Percentiles rank a stretch among this genome's conserved stretches.
phyloP scores from a whole-genome alignment of 2,329 filamentous ascomycete species.

The Didymosphaeria variabile region DNA sequence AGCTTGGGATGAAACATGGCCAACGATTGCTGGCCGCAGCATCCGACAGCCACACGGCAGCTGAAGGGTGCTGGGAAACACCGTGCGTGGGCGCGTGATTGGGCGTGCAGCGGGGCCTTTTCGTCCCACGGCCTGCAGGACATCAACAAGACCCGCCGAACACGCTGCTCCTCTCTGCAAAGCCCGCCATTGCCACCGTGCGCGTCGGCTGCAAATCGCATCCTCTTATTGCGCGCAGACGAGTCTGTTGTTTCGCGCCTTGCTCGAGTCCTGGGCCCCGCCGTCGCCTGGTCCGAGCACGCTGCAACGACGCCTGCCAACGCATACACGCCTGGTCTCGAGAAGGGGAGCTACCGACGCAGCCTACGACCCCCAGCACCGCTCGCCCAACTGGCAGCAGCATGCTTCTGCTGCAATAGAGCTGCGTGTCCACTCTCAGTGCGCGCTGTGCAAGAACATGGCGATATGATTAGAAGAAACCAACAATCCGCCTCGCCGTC shows the following conservation, averaged over 20 bases:
- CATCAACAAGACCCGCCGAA: slow-evolving; percentile 13
- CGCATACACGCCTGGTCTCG: slow-evolving; percentile 22
- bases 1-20: slow-evolving; percentile 20
- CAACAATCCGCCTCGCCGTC: slow-evolving; percentile 63
- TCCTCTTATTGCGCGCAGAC: slow-evolving; percentile 9
- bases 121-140: slow-evolving; percentile 9
- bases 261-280: slow-evolving; percentile 6
- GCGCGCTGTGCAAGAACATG: slow-evolving; percentile 25
- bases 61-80: background rate
- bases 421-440: slow-evolving; percentile 15
- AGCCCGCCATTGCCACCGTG: slow-evolving; percentile 8
- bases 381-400: slow-evolving; percentile 11
- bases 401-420: slow-evolving; percentile 32
- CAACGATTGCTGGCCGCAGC: slow-evolving; percentile 16
- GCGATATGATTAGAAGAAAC: slow-evolving; percentile 48
- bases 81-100: slow-evolving; percentile 25
- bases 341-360: slow-evolving; percentile 3
- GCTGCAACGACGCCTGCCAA: slow-evolving; percentile 28
- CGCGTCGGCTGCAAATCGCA: slow-evolving; percentile 2
- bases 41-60: background rate
- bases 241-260: slow-evolving; percentile 9
- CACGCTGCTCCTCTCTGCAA: slow-evolving; percentile 6
- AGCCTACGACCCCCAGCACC: slow-evolving; percentile 4
- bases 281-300: slow-evolving; percentile 2
- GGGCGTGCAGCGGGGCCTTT: slow-evolving; percentile 11